These are phyloP conservation scores for Rosa persica DNA, from an alignment of 306 rosid species.

Conservation along the genomic window DNA sequence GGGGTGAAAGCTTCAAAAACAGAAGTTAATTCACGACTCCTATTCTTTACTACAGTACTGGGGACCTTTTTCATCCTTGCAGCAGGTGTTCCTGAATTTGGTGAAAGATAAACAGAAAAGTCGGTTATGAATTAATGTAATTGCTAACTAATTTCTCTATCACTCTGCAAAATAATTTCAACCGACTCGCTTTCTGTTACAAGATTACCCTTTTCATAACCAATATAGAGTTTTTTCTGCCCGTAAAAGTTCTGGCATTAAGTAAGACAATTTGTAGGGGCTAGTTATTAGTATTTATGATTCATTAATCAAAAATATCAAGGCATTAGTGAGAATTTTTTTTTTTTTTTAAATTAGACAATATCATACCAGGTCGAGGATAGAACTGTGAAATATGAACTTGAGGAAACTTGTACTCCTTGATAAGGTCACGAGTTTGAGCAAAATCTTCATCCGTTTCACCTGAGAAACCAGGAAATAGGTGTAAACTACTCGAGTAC, in stretches of 20 bases:
- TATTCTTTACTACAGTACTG: constrained; percentile 79
- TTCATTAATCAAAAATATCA: not conserved
- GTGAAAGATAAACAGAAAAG: constrained; percentile 11
- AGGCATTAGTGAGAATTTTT: not conserved
- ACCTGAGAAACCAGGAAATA: constrained; percentile 57
- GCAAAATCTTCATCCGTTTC: constrained; percentile 91
- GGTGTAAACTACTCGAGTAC: constrained; percentile 5
- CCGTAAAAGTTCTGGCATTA: not conserved
- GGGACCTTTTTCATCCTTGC: constrained; percentile 98
- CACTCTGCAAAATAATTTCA: not conserved
- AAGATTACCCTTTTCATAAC: not conserved
- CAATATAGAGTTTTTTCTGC: not conserved
- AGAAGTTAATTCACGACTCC: constrained; percentile 91
- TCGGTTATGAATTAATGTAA: not conserved
- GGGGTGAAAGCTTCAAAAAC: constrained; percentile 90
- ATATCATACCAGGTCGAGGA: constrained; percentile 85
- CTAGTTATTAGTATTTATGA: not conserved
- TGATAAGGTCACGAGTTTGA: constrained; percentile 69
- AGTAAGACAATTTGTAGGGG: not conserved
- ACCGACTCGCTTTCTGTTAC: not conserved
- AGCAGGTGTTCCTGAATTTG: constrained; percentile 85
- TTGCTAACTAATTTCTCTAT: not conserved
- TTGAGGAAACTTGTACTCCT: constrained; percentile 78
- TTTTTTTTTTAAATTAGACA: not conserved
- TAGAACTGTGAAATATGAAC: constrained; percentile 98